Base-by-base conservation (phyloP, 352 stramenopile genomes). In the Phytophthora hybrid region DNA sequence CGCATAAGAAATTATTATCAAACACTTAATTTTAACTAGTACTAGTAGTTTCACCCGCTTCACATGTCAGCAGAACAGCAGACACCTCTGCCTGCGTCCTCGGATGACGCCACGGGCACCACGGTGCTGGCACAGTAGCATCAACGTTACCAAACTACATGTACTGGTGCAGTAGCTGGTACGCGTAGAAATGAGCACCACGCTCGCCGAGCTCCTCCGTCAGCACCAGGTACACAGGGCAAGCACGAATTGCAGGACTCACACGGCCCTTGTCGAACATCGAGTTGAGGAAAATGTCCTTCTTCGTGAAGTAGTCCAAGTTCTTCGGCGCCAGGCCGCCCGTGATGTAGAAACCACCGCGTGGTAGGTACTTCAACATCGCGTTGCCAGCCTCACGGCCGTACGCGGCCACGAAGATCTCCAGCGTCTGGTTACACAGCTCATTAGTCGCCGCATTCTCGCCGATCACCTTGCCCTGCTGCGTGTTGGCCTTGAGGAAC, bases 291-390 rank as follows among this genome's bases (percentile, higher is more conserved):
- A 98, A 96, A 57, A 85, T 78, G 31, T 80, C 71, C 66, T 82
- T 81, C 71, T 88, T 88, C 29, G 79, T 88, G 76, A 99, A 98
- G 63, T 94, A 94, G 71, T 95, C 81, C 47, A 99, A 83, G 79
- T 99, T 98, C 85, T 99, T 99, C 2, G 93, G 93, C 41, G 97
- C 98, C 41, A 99, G 88, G 57, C 97, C 97, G 31, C 97, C 97
- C 8, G 95, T 98, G 59, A 99, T 92, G 88, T 98, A 99, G 66
- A 99, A 91, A 39, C 97, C 97, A 77, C 97, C 97, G 23, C 89
- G 96, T 41, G 97, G 97, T 64, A 99, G 88, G 68, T 93, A 99
- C 80, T 99, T 99, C 64, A 99, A 87, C 58, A 90, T 91, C 59
- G 91, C 88, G 4, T 31, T 31, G 26, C 26, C 26, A 5, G 26